Percentiles rank a stretch among this genome's conserved stretches.
Conservation (phyloP, 306 rosid genomes). For the Vigna mungo region DNA sequence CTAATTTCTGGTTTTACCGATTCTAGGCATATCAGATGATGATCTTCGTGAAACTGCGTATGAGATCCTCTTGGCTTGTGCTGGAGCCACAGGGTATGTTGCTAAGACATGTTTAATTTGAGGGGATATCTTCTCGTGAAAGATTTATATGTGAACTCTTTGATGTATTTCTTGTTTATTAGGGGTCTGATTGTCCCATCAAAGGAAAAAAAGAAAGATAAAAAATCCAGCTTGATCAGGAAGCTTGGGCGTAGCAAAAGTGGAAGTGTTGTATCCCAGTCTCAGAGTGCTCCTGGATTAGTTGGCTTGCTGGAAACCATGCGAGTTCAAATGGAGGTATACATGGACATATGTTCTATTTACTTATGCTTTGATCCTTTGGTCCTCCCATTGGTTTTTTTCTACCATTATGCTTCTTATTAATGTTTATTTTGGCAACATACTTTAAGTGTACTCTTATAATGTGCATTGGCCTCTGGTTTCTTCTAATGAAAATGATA, state of each 20-base stretch:
- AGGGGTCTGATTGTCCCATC: constrained; percentile 98
- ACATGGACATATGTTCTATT: constrained; percentile 25
- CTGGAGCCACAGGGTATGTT: constrained; percentile 95
- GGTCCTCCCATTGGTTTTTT: constrained; percentile 27
- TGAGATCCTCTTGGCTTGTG: constrained; percentile 94
- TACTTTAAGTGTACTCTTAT: constrained; percentile 4
- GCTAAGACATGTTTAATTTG: constrained; percentile 34
- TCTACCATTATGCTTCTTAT: constrained; percentile 6
- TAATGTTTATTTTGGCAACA: background rate
- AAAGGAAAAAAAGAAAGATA: constrained; percentile 94
- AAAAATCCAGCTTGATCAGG: constrained; percentile 80
- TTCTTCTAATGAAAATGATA: constrained; percentile 11
- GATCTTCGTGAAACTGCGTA: constrained; percentile 96
- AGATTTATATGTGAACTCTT: constrained; percentile 12
- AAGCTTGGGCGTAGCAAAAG: constrained; percentile 97
- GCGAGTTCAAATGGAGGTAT: constrained; percentile 99
- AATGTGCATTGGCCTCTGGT: constrained; percentile 11
- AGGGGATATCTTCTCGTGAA: constrained; percentile 32
- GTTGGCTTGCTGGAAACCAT: constrained; percentile 93
- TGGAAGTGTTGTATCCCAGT: constrained; percentile 73
- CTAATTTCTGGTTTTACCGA: constrained; percentile 45
- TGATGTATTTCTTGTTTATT: constrained; percentile 35
- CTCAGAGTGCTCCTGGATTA: constrained; percentile 85
- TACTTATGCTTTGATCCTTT: constrained; percentile 23
- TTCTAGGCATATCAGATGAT: constrained; percentile 82